Percentiles rank a stretch among this genome's conserved stretches.
Conservation (phyloP, 78 protist genomes). For the Parvularia atlantis region DNA sequence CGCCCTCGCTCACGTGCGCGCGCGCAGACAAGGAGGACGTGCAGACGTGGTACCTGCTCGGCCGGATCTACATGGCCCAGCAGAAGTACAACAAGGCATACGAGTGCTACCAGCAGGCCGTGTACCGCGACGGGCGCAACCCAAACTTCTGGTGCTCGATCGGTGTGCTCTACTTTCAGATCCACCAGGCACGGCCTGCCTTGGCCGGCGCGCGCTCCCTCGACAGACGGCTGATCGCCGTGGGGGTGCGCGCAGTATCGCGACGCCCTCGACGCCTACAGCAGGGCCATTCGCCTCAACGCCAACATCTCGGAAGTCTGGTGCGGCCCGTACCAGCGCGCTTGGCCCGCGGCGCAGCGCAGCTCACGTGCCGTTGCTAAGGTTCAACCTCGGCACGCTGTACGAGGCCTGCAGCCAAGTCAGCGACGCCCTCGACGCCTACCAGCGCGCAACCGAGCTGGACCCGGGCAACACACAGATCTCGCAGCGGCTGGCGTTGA, state of each 20-base stretch:
- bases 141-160: conserved; percentile 77
- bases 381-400: conserved; percentile 77
- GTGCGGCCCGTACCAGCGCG: not conserved
- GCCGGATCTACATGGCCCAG: conserved; percentile 69
- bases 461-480: conserved; percentile 52
- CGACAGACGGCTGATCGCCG: no score
- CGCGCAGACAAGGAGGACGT: conserved; percentile 45
- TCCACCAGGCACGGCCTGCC: conserved; percentile 30
- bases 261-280: conserved; percentile 78
- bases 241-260: conserved; percentile 25
- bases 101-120: conserved; percentile 74
- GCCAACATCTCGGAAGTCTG: conserved; percentile 52
- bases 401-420: conserved; percentile 67
- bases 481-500: not conserved
- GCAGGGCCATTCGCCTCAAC: conserved; percentile 63
- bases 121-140: conserved; percentile 64
- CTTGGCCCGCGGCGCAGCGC: no score
- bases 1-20: not conserved
- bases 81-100: conserved; percentile 64
- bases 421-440: conserved; percentile 53
- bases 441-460: conserved; percentile 37
- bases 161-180: conserved; percentile 75
- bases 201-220: no score
- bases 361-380: not conserved
- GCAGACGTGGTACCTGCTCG: conserved; percentile 71